Percentiles rank a stretch among this genome's conserved stretches.
Conservation (phyloP, 208 protist genomes). For the Acanthamoeba royreba region DNA sequence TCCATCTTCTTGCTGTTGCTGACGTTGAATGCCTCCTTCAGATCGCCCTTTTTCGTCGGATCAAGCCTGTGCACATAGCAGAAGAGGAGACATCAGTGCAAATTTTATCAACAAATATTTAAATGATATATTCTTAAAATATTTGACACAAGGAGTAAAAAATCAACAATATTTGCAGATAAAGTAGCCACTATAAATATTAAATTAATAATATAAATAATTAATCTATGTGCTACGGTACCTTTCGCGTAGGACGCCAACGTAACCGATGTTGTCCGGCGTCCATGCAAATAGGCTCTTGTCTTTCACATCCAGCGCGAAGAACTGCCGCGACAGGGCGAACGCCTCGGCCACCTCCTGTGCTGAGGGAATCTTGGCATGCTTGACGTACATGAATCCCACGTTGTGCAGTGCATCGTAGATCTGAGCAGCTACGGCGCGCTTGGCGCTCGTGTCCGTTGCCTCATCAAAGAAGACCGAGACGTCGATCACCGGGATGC, state of each 20-base stretch:
- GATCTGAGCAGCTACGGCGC: not conserved
- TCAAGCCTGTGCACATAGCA: not conserved
- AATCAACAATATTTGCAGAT: no score
- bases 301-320: not conserved
- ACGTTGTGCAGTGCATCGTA: not conserved
- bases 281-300: not conserved
- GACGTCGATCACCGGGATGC: not conserved
- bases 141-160: no score
- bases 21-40: slow-evolving; percentile 36
- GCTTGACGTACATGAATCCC: not conserved
- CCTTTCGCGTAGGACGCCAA: not conserved
- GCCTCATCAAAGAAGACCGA: not conserved
- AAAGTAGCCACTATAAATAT: no score
- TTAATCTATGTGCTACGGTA: no score
- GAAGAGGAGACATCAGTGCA: not conserved
- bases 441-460: not conserved
- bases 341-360: not conserved
- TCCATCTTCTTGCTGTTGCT: not conserved
- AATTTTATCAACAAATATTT: not conserved
- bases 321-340: not conserved
- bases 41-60: not conserved
- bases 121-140: no score
- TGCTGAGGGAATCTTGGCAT: not conserved
- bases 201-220: no score
- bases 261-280: slow-evolving; percentile 12